These are phyloP conservation scores for Phytophthora sp. DNA, from an alignment of 352 stramenopile genomes.

Conservation along the genomic window DNA sequence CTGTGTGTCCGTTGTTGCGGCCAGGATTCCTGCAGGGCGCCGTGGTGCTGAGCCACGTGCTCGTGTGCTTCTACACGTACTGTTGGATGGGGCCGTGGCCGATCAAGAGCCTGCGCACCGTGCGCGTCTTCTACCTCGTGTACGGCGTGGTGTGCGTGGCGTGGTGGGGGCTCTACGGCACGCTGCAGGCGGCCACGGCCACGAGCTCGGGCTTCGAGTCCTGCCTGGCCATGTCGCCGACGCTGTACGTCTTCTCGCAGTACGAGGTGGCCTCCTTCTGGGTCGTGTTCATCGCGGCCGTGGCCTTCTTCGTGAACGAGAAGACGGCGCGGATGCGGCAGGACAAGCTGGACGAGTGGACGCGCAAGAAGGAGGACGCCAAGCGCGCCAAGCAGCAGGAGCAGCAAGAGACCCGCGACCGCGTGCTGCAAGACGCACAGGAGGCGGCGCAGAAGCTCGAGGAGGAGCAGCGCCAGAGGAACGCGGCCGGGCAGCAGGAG, in stretches of 20 bases:
- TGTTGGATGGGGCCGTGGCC: conserved; percentile 70
- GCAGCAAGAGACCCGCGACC: conserved; percentile 41
- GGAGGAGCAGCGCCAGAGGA: conserved; percentile 47
- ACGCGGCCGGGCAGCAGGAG: conserved; percentile 43
- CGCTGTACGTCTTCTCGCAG: conserved; percentile 72
- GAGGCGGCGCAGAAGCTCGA: conserved; percentile 46
- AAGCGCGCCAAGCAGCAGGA: conserved; percentile 37
- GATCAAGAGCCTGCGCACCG: conserved; percentile 58
- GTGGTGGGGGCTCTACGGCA: conserved; percentile 79
- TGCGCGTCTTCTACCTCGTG: conserved; percentile 71
- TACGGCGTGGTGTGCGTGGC: conserved; percentile 61
- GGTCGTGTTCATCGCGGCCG: conserved; percentile 52
- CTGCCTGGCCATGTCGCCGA: conserved; percentile 68
- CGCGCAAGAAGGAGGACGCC: conserved; percentile 27
- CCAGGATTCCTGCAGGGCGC: conserved; percentile 71
- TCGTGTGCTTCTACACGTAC: conserved; percentile 74
- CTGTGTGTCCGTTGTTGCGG: conserved; percentile 10
- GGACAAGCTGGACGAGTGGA: conserved; percentile 45
- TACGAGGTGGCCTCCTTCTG: conserved; percentile 77
- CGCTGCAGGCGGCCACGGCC: conserved; percentile 56
- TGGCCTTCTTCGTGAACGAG: conserved; percentile 61
- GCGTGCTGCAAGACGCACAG: conserved; percentile 36
- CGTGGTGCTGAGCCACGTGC: conserved; percentile 66
- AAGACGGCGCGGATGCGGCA: conserved; percentile 44
- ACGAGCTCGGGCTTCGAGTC: conserved; percentile 73